Percentiles rank a stretch among this genome's conserved stretches.
phyloP scores from a whole-genome alignment of 768 basidiomycete species.

The Trametes punicea region DNA sequence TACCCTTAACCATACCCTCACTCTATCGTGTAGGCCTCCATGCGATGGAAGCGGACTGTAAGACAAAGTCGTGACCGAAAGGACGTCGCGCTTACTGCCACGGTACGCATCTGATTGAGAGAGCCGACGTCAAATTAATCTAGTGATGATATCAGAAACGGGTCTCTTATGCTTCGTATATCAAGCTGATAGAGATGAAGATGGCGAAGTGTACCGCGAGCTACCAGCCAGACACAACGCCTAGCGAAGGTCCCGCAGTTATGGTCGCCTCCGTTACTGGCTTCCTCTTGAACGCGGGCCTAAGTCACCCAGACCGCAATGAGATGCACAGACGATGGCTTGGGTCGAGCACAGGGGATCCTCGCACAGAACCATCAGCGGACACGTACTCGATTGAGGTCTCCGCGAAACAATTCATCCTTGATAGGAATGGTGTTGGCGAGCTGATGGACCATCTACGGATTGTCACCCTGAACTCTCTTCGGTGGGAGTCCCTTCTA shows the following conservation, averaged over 20 bases:
- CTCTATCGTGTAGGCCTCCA: slow-evolving; percentile 40
- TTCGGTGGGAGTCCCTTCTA: slow-evolving; percentile 40
- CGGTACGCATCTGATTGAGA: slow-evolving; percentile 18
- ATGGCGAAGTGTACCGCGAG: slow-evolving; percentile 46
- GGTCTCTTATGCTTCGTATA: slow-evolving; percentile 39
- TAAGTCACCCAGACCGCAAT: slow-evolving; percentile 46
- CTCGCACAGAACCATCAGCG: slow-evolving; percentile 39
- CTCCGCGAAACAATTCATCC: slow-evolving; percentile 38
- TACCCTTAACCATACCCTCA: neutral
- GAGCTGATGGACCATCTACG: slow-evolving; percentile 28
- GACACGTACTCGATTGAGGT: slow-evolving; percentile 48
- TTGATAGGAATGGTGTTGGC: slow-evolving; percentile 40
- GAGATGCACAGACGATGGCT: slow-evolving; percentile 50
- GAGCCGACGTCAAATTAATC: slow-evolving; percentile 13
- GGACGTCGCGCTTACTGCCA: neutral
- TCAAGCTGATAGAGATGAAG: slow-evolving; percentile 42
- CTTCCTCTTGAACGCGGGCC: slow-evolving; percentile 38
- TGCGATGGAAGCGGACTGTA: slow-evolving; percentile 41
- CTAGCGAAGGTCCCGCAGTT: slow-evolving; percentile 29
- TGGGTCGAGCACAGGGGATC: slow-evolving; percentile 36
- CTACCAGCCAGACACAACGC: slow-evolving; percentile 31
- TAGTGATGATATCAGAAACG: slow-evolving; percentile 28
- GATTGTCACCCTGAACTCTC: slow-evolving; percentile 42
- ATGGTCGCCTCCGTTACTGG: slow-evolving; percentile 45
- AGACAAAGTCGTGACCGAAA: slow-evolving; percentile 33